Evolutionary conservation across 495 filamentous ascomycete species (phyloP).

Genomic region (Lasiosphaeria ovina): DNA sequence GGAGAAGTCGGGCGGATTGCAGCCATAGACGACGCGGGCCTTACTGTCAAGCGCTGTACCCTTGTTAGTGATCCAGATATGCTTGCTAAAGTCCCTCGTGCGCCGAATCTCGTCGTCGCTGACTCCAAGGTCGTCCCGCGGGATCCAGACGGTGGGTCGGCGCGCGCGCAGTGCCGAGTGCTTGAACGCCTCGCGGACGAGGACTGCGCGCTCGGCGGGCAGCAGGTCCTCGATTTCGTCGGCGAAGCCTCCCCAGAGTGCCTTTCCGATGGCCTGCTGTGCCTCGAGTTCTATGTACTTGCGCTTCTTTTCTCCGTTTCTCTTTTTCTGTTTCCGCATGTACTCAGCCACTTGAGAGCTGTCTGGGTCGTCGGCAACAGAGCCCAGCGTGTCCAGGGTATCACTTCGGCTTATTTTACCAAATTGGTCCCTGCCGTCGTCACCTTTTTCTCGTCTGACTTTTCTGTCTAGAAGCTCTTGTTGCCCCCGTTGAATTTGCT

Average conservation of each 20-base stretch:
- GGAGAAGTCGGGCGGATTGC: constrained; percentile 88
- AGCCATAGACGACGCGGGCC: constrained; percentile 79
- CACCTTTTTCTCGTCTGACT: constrained; percentile 39
- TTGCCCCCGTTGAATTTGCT: constrained; percentile 52
- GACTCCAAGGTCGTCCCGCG: constrained; percentile 84
- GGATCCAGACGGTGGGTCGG: constrained; percentile 90
- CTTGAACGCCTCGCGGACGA: constrained; percentile 87
- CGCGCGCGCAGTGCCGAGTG: constrained; percentile 84
- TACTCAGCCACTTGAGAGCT: too few relatives aligned
- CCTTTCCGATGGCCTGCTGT: constrained; percentile 68
- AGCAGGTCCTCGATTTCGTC: constrained; percentile 95
- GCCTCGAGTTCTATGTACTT: constrained; percentile 59
- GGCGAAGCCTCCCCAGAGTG: constrained; percentile 79
- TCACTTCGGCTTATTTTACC: constrained; percentile 33
- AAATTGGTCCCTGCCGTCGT: constrained; percentile 40
- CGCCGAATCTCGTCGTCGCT: constrained; percentile 85
- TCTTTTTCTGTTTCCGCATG: too few relatives aligned
- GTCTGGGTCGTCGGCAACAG: constrained; percentile 35
- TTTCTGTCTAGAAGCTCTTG: too few relatives aligned
- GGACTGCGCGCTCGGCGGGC: constrained; percentile 81
- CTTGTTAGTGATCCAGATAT: constrained; percentile 94
- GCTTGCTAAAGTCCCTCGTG: constrained; percentile 71
- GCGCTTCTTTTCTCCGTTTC: constrained; percentile 24
- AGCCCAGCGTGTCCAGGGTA: constrained; percentile 27
- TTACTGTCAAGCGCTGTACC: constrained; percentile 83